Conservation (phyloP, 495 filamentous ascomycete genomes). For the Apiosordaria backusii region DNA sequence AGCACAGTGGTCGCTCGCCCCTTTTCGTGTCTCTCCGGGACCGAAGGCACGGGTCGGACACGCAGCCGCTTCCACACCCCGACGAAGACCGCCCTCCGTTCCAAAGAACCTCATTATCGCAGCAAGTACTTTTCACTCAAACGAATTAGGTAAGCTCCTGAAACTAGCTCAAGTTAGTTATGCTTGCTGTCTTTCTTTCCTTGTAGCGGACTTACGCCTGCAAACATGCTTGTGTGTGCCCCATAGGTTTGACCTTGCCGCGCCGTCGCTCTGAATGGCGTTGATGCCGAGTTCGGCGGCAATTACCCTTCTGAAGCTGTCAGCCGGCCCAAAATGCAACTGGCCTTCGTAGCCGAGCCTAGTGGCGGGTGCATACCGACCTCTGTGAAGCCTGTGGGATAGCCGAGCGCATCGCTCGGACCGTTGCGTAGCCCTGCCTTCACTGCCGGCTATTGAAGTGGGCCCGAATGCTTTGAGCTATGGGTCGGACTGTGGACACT, state of each 20-base stretch:
- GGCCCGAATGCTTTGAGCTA: not conserved
- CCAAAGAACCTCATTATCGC: too few species aligned
- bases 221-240: too few species aligned
- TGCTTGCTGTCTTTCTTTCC: too few species aligned
- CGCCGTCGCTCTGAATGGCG: not conserved
- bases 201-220: too few species aligned
- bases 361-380: not conserved
- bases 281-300: not conserved
- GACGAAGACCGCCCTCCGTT: not conserved
- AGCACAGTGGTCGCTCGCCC: not conserved
- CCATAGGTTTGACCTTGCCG: too few species aligned
- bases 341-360: not conserved
- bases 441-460: not conserved
- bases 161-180: too few species aligned
- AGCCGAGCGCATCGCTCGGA: not conserved
- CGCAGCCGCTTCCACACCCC: conserved; percentile 1
- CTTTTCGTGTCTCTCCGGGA: conserved; percentile 12
- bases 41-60: conserved; percentile 24
- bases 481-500: not conserved
- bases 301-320: not conserved
- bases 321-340: not conserved
- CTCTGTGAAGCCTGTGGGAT: too few species aligned
- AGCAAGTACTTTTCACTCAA: too few species aligned
- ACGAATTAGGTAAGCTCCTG: too few species aligned
- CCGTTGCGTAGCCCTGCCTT: not conserved